These are phyloP conservation scores for Trichoderma simmonsii DNA, from an alignment of 2,329 filamentous ascomycete genomes.

Conservation along the genomic window DNA sequence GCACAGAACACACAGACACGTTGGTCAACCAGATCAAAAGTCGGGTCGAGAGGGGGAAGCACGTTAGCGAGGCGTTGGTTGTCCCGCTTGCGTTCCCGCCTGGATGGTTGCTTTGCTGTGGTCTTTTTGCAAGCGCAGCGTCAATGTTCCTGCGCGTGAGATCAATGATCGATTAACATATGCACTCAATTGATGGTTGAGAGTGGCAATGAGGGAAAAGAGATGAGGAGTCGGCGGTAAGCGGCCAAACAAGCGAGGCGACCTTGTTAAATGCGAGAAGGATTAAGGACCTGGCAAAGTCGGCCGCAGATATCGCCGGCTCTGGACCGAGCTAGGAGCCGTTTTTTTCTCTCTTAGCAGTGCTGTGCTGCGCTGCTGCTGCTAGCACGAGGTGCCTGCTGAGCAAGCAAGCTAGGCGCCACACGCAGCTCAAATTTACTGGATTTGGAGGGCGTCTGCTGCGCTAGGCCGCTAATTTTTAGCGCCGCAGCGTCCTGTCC, in stretches of 20 bases:
- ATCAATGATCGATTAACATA: background rate
- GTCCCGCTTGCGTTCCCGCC: background rate
- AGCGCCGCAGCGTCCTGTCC: slow-evolving; percentile 3
- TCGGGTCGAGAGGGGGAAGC: background rate
- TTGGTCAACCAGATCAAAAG: background rate
- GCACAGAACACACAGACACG: background rate
- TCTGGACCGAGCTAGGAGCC: slow-evolving; percentile 13
- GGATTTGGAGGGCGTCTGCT: slow-evolving; percentile 16
- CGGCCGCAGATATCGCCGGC: slow-evolving; percentile 18
- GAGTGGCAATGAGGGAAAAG: background rate
- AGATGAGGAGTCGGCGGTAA: slow-evolving; percentile 20
- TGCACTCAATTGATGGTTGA: background rate
- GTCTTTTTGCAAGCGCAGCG: background rate
- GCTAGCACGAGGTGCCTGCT: slow-evolving; percentile 7
- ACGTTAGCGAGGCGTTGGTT: background rate
- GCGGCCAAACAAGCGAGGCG: slow-evolving; percentile 16
- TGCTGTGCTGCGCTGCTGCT: background rate
- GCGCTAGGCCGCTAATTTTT: slow-evolving; percentile 16
- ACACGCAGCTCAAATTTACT: slow-evolving; percentile 9
- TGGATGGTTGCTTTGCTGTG: background rate
- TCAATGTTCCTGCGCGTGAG: background rate
- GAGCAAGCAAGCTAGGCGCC: slow-evolving; percentile 13
- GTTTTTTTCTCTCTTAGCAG: background rate
- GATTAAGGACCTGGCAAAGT: slow-evolving; percentile 10
- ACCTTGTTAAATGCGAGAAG: slow-evolving; percentile 16